Evolutionary conservation across 169 alveolate species (phyloP), one percentile per base, ranked within the genome.

Genomic region (Plasmodium chabaudi): DNA sequence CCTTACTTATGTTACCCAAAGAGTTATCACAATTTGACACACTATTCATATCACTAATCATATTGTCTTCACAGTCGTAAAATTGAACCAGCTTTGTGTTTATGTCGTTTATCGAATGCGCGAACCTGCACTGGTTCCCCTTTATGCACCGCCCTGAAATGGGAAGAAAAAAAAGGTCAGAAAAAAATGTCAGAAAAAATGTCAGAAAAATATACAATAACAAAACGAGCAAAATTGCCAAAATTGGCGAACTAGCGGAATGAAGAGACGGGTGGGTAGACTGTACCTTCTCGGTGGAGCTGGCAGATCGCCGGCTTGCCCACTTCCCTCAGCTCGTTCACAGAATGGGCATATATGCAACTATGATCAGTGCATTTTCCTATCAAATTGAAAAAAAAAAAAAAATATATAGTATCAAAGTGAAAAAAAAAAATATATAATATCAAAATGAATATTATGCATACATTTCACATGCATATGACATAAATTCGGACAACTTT

Each of bases 301-400:
- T 74, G 88, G 25, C 88, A 74, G 13, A 74, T 74, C 0, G 88
- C 88, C 9, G 88, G 88, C 25, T 74, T 74, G 5, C 88, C 88
- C 4, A 74, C 88, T 67, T 74, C 88, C 68, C 88, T 74, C 53
- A 74, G 47, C 39, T 74, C 88, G 56, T 74, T 74, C 49, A 74
- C 73, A 60, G 88, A 74, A 46, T 74, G 88, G 6, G 88, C 88
- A 60, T 74, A 74, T 46, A 74, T 74, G 34, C 88, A 74, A 34
- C 61, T 53, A 21, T 44, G 44, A 9, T 74, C 88, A 1, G 73
- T 74, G n/a, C 88, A 74, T 74, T 74, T 74, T 34, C 88, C 88
- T 74, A 23, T 5, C 4, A 74, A 44, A 27, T 5, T n/a, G 21
- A 15, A 51, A 23, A 21, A 19, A 51, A 23, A 21, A 19, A 64